phyloP scores from a whole-genome alignment of 768 basidiomycete species.

The Podaxis sp. region DNA sequence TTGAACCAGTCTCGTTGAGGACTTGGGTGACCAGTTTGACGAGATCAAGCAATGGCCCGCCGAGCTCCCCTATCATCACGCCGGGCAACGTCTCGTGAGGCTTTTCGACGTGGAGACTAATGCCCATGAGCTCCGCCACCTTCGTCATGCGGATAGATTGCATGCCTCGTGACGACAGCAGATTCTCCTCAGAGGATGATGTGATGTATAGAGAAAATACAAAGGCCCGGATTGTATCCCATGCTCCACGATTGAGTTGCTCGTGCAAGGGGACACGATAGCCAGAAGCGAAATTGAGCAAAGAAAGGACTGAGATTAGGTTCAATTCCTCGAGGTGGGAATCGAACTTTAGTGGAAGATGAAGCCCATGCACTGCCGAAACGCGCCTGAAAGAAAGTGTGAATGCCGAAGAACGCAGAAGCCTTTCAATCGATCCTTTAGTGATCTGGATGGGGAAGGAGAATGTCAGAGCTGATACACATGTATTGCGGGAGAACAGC shows the following conservation, averaged over 20 bases:
- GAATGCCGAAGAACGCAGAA: constrained; percentile 65
- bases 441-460: constrained; percentile 41
- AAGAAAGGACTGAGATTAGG: constrained; percentile 68
- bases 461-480: neutral
- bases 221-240: constrained; percentile 77
- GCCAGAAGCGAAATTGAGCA: constrained; percentile 82
- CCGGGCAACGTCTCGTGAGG: constrained; percentile 67
- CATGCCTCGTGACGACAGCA: constrained; percentile 69
- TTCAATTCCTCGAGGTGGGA: constrained; percentile 74
- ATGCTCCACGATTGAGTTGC: constrained; percentile 75
- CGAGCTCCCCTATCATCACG: constrained; percentile 68
- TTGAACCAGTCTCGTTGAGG: constrained; percentile 68
- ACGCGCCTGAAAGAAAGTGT: constrained; percentile 56
- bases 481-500: neutral
- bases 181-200: constrained; percentile 51
- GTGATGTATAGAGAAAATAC: constrained; percentile 69
- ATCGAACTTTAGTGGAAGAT: constrained; percentile 76
- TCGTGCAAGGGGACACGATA: constrained; percentile 72
- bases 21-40: constrained; percentile 61
- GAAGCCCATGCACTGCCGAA: constrained; percentile 61
- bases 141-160: constrained; percentile 42
- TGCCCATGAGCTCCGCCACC: constrained; percentile 70
- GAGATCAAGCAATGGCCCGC: constrained; percentile 69
- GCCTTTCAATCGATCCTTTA: constrained; percentile 48
- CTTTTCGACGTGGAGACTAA: constrained; percentile 65